Base-by-base conservation (phyloP, 305 asterid genomes). In the Fraxinus angustifolia region DNA sequence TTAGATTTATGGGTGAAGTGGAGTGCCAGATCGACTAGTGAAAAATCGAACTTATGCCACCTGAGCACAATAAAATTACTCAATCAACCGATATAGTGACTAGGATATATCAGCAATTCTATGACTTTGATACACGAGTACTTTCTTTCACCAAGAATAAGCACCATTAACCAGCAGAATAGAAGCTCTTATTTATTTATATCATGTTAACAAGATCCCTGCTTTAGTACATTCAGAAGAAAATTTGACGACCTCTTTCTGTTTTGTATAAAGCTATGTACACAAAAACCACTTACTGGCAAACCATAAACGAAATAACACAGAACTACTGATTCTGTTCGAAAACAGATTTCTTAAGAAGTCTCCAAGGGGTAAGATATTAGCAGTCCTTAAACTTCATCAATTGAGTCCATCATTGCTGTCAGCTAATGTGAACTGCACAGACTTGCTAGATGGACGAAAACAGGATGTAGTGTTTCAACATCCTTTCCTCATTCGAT, bases 151-250 rank as follows among this genome's bases (percentile, higher is more conserved):
- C 28, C 31, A 68, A 68, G 74, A 68, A 68, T 68, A 68, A 67
- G 73, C 34, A 68, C 73, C 36, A 68, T 28, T 30, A 45, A 75
- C 67, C 28, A 60, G 30, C 50, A 56, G 7, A 58, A 78, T 17
- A 65, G 36, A 79, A 40, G 45, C 42, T 10, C 14, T 30, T 82
- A 79, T 56, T 80, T 42, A 82, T 73, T 33, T 65, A 38, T 73
- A 86, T 42, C 14, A 56, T 81, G 40, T 78, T 40, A 79, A 76
- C 84, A 75, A 79, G 82, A 68, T 62, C 21, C 16, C 21, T 75
- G 67, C 17, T 40, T 8, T 53, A 48, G 35, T 81, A 56, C 75
- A 56, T 65, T 65, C 72, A 23, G 17, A 62, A 75, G 77, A 81
- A 73, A 71, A 71, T 82, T 75, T 7, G 26, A 53, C 65, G 2